Base-by-base conservation (phyloP, 139 green algal species). In the Pleodorina starrii region DNA sequence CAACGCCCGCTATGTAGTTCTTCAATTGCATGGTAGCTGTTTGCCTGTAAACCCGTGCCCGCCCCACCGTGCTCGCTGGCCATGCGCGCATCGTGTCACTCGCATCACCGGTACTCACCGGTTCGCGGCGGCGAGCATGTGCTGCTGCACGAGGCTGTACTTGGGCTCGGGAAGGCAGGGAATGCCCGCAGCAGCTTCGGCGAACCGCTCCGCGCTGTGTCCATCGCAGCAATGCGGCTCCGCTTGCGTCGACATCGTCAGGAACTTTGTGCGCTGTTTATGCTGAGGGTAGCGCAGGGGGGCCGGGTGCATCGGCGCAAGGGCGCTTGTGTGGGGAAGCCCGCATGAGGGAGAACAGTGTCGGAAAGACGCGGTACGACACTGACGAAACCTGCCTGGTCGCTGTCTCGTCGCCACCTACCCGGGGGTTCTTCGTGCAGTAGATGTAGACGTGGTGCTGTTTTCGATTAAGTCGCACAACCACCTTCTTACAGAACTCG, bases 251-350 rank as follows among this genome's bases (percentile, higher is more conserved):
- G 63, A 50, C 63, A 89, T 36, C 0, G 36, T 57, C 16, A 89
- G 36, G 19, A 89, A 89, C 69, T 89, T 89, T 44, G 48, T 83
- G 14, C 84, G 69, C 50, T 89, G 84, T 40, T 89, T 89, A n/a
- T 89, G 84, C 84, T 89, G 68, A 25, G 36, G 72, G 72, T 66
- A 66, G 29, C 25, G 29, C n/a, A n/a, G n/a, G n/a, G n/a, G n/a
- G n/a, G n/a, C n/a, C n/a, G n/a, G n/a, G n/a, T n/a, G n/a, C n/a
- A n/a, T n/a, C n/a, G n/a, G n/a, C n/a, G n/a, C n/a, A n/a, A n/a
- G n/a, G n/a, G n/a, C n/a, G n/a, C n/a, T n/a, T n/a, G n/a, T n/a
- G n/a, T n/a, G n/a, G n/a, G n/a, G n/a, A n/a, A n/a, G n/a, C n/a
- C n/a, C n/a, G n/a, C n/a, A n/a, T n/a, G n/a, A n/a, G n/a, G n/a